Conservation (phyloP, 306 rosid genomes). For the Cyamopsis tetragonoloba region DNA sequence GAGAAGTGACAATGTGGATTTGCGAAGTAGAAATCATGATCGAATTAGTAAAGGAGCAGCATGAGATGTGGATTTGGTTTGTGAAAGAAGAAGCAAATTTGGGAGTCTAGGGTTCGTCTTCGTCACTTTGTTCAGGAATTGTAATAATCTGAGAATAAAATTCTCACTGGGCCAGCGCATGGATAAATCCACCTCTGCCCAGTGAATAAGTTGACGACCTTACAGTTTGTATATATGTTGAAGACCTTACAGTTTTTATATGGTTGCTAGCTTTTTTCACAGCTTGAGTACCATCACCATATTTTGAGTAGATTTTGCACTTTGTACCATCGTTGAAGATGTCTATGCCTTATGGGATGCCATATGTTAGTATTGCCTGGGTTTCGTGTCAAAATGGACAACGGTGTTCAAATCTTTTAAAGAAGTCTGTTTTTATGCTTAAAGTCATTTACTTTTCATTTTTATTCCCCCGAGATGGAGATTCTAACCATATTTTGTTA, state of each 20-base stretch:
- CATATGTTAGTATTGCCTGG: neutral
- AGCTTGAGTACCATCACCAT: neutral
- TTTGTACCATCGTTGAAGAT: constrained; percentile 16
- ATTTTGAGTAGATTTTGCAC: neutral
- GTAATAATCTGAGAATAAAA: too few relatives aligned
- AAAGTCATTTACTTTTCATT: constrained; percentile 4
- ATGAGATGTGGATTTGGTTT: too few relatives aligned
- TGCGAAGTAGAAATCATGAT: too few relatives aligned
- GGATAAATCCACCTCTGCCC: too few relatives aligned
- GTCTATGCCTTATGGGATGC: neutral
- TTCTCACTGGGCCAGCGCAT: too few relatives aligned
- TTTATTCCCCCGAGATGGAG: neutral
- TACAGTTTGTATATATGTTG: neutral
- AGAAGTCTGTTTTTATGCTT: neutral
- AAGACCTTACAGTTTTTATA: constrained; percentile 22
- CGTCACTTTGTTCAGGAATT: too few relatives aligned
- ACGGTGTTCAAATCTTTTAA: neutral
- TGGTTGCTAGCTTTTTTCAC: constrained; percentile 17
- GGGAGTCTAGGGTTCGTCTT: too few relatives aligned
- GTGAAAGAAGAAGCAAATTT: too few relatives aligned
- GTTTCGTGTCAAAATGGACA: neutral
- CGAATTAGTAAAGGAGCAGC: too few relatives aligned
- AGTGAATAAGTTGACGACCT: too few relatives aligned
- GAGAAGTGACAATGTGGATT: too few relatives aligned
- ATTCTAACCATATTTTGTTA: constrained; percentile 23